Conservation (phyloP, 140 eudicot genomes). For the Ambrosia hybrid region DNA sequence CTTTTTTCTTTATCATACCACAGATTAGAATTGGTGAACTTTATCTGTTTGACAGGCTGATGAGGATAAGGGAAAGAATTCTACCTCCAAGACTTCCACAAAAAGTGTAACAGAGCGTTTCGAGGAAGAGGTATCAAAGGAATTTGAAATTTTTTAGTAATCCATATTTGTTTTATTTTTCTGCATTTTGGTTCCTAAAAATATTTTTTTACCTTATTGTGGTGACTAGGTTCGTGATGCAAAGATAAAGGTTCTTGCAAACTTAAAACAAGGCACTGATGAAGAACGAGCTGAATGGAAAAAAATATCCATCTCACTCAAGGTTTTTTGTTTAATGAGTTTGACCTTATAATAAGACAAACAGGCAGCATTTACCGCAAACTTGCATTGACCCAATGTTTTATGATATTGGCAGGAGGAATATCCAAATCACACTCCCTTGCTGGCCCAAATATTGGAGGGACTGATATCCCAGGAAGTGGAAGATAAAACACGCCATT, state of each 20-base stretch:
- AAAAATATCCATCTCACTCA: slow-evolving; percentile 61
- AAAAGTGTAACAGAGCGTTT: slow-evolving; percentile 73
- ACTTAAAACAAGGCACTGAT: slow-evolving; percentile 63
- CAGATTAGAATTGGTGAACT: background rate
- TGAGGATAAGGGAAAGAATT: slow-evolving; percentile 72
- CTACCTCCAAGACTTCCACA: slow-evolving; percentile 39
- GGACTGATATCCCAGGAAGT: slow-evolving; percentile 60
- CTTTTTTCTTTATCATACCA: background rate
- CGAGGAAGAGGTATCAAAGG: slow-evolving; percentile 74
- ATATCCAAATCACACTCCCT: slow-evolving; percentile 85
- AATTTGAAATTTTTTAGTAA: background rate
- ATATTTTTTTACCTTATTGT: slow-evolving; percentile 19
- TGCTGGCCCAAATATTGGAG: slow-evolving; percentile 88
- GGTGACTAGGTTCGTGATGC: slow-evolving; percentile 73
- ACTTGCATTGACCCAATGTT: background rate
- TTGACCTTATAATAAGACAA: slow-evolving; percentile 1
- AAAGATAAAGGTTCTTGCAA: slow-evolving; percentile 82
- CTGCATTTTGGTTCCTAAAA: background rate
- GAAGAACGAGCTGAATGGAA: slow-evolving; percentile 82
- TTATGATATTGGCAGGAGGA: slow-evolving; percentile 62
- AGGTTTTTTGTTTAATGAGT: slow-evolving; percentile 44
- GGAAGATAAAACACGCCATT: slow-evolving; percentile 63
- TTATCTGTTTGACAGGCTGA: slow-evolving; percentile 50
- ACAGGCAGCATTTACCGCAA: background rate
- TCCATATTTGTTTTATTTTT: background rate